Conservation (phyloP, 768 basidiomycete genomes). For the Coprinopsis marcescibilis region DNA sequence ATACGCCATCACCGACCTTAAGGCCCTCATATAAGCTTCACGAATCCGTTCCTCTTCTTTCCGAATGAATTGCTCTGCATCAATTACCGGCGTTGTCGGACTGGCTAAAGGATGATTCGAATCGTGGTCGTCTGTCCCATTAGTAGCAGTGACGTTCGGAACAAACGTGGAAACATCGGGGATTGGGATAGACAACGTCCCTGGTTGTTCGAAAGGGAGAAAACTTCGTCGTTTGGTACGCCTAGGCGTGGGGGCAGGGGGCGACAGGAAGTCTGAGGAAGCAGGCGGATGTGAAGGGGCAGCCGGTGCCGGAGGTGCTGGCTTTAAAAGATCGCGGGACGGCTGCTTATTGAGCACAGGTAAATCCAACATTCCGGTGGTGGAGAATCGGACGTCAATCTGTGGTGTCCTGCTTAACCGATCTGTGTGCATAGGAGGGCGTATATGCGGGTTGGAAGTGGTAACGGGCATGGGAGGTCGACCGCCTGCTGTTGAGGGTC, state of each 20-base stretch:
- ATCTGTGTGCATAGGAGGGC: constrained; percentile 18
- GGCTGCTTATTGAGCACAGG: constrained; percentile 28
- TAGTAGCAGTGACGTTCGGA: constrained; percentile 39
- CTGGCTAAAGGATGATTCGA: constrained; percentile 36
- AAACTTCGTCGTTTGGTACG: constrained; percentile 80
- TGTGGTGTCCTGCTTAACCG: constrained; percentile 48
- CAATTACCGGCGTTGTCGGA: constrained; percentile 27
- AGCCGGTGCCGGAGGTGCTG: constrained; percentile 10
- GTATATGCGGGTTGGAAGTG: constrained; percentile 18
- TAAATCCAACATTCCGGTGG: constrained; percentile 53
- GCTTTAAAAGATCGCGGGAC: constrained; percentile 23
- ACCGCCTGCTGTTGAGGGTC: constrained; percentile 11
- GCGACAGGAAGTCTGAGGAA: constrained; percentile 33
- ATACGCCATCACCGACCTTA: constrained; percentile 93
- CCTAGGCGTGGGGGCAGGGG: constrained; percentile 40
- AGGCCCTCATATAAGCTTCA: constrained; percentile 71
- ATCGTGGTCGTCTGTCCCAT: constrained; percentile 11
- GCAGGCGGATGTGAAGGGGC: constrained; percentile 14
- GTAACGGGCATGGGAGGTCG: constrained; percentile 24
- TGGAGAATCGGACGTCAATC: constrained; percentile 69
- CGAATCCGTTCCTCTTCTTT: constrained; percentile 68
- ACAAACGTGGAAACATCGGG: constrained; percentile 61
- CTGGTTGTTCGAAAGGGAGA: constrained; percentile 73
- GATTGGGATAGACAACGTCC: constrained; percentile 51
- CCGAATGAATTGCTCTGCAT: constrained; percentile 46